Evolutionary conservation across 345 rosid genomes (phyloP).

Genomic region (Gossypium anomalum): DNA sequence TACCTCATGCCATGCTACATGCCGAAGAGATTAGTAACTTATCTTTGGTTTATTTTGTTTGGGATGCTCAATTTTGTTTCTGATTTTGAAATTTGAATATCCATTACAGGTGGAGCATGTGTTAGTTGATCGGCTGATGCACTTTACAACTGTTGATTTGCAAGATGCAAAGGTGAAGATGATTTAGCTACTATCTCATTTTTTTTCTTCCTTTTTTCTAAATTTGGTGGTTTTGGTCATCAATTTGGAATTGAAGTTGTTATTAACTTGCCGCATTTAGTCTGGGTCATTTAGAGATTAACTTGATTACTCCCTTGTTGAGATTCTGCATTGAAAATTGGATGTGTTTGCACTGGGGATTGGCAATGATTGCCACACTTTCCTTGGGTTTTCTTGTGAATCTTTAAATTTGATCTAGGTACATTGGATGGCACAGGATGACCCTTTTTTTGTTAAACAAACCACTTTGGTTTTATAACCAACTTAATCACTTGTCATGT

Average conservation of each 20-base stretch:
- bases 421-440: background rate
- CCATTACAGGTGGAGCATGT: constrained; percentile 70
- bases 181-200: background rate
- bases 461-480: background rate
- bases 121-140: constrained; percentile 58
- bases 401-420: background rate
- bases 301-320: background rate
- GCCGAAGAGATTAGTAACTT: background rate
- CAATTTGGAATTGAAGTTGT: background rate
- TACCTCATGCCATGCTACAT: background rate
- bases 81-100: constrained; percentile 9
- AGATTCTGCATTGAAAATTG: background rate
- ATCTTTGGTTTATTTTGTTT: background rate
- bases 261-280: background rate
- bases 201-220: background rate
- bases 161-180: constrained; percentile 63
- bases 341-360: background rate
- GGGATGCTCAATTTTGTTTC: background rate
- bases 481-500: background rate
- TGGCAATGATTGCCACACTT: background rate
- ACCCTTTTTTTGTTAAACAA: background rate
- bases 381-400: constrained; percentile 5
- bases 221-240: background rate
- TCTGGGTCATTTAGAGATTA: background rate
- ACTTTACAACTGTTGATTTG: constrained; percentile 59